Conservation (phyloP, 345 rosid genomes). For the Aquilaria malaccensis region DNA sequence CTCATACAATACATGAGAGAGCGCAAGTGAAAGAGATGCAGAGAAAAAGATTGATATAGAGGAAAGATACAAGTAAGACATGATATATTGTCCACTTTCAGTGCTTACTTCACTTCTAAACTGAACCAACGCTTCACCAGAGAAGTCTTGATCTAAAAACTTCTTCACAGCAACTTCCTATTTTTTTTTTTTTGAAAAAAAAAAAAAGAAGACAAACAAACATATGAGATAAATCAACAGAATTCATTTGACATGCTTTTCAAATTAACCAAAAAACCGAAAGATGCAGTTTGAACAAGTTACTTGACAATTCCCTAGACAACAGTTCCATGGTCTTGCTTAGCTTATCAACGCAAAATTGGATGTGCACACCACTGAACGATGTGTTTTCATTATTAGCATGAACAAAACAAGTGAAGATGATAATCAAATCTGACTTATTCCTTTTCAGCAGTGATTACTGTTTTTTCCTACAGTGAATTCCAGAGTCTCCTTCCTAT, state of each 20-base stretch:
- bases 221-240: constrained; percentile 1
- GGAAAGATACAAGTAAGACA: background rate
- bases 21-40: background rate
- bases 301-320: too few species aligned
- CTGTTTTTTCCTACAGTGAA: too few species aligned
- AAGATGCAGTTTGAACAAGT: too few species aligned
- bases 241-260: constrained; percentile 6
- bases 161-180: constrained; percentile 99
- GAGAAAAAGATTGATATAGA: background rate
- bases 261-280: background rate
- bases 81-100: constrained; percentile 10
- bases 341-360: too few species aligned
- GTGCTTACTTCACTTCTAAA: constrained; percentile 77
- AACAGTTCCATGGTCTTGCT: too few species aligned
- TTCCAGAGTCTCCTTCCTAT: too few species aligned
- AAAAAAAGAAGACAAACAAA: background rate
- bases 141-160: constrained; percentile 84
- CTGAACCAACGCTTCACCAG: constrained; percentile 87
- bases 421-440: too few species aligned
- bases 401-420: too few species aligned
- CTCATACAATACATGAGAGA: background rate
- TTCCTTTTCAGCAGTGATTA: too few species aligned
- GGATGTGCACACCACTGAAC: too few species aligned
- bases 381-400: too few species aligned
- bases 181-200: constrained; percentile 11